Evolutionary conservation across 2,329 filamentous ascomycete species (phyloP).

Genomic region (Diplodia scrobiculata): DNA sequence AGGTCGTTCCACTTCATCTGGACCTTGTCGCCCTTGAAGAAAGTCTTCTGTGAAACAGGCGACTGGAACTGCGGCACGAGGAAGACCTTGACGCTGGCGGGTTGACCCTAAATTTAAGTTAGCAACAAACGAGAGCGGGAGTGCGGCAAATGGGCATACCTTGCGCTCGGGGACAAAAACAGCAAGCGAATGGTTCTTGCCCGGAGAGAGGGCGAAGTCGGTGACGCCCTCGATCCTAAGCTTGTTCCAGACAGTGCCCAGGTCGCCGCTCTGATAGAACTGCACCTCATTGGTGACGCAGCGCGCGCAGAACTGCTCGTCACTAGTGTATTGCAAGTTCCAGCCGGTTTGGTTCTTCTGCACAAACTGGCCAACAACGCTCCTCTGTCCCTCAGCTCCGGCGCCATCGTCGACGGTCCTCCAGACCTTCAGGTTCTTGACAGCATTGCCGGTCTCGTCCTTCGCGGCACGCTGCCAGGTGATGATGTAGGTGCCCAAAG

Average conservation of each 20-base stretch:
- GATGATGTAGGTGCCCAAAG: constrained; percentile 86
- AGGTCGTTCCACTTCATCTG: constrained; percentile 96
- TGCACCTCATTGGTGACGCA: constrained; percentile 96
- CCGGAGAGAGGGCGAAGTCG: constrained; percentile 87
- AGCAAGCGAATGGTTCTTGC: constrained; percentile 86
- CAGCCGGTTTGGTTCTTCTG: constrained; percentile 94
- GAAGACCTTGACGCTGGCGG: constrained; percentile 90
- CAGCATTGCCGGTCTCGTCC: constrained; percentile 88
- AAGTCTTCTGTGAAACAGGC: constrained; percentile 94
- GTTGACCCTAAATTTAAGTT: constrained; percentile 68
- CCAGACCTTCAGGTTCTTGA: constrained; percentile 98
- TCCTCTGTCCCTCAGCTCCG: constrained; percentile 64
- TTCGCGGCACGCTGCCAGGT: constrained; percentile 95
- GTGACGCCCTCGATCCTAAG: constrained; percentile 85
- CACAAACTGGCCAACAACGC: constrained; percentile 82
- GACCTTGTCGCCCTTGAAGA: constrained; percentile 99
- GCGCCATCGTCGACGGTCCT: constrained; percentile 71
- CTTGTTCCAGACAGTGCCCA: constrained; percentile 91
- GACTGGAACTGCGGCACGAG: constrained; percentile 82
- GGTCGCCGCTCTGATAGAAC: constrained; percentile 87
- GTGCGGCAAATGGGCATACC: constrained; percentile 54
- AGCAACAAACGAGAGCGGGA: constrained; percentile 24
- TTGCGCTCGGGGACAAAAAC: constrained; percentile 96
- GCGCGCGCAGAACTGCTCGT: constrained; percentile 91
- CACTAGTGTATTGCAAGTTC: constrained; percentile 95